phyloP scores from a whole-genome alignment of 495 filamentous ascomycete species.

The Penicillium maclennaniae region DNA sequence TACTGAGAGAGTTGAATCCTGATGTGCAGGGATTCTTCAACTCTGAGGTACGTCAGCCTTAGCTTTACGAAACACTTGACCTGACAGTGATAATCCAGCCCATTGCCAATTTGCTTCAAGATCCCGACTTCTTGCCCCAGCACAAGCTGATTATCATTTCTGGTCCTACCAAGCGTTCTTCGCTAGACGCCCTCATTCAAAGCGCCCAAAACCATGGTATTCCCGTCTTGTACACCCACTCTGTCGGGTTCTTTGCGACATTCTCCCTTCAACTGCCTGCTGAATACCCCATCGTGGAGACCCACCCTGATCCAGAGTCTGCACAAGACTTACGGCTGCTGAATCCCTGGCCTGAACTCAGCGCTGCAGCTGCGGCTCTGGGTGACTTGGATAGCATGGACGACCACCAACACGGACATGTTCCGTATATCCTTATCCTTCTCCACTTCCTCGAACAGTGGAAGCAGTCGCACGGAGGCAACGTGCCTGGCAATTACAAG shows the following conservation, averaged over 20 bases:
- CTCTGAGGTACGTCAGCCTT: slow-evolving; percentile 37
- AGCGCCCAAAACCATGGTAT: slow-evolving; percentile 59
- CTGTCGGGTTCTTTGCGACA: slow-evolving; percentile 81
- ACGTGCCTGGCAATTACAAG: slow-evolving; percentile 67
- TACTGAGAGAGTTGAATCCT: slow-evolving; percentile 89
- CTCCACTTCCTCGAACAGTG: slow-evolving; percentile 83
- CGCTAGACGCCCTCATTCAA: slow-evolving; percentile 54
- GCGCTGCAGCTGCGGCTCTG: slow-evolving; percentile 56
- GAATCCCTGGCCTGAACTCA: slow-evolving; percentile 82
- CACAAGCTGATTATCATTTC: slow-evolving; percentile 76
- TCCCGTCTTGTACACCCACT: slow-evolving; percentile 80
- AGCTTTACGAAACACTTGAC: not conserved
- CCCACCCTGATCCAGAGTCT: slow-evolving; percentile 84
- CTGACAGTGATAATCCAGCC: slow-evolving; percentile 26
- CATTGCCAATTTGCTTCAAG: slow-evolving; percentile 35
- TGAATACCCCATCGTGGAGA: slow-evolving; percentile 91
- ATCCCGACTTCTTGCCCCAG: slow-evolving; percentile 44
- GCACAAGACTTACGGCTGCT: slow-evolving; percentile 83
- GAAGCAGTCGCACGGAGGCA: slow-evolving; percentile 68
- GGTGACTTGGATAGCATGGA: slow-evolving; percentile 63
- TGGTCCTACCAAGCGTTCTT: slow-evolving; percentile 58
- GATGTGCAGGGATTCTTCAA: slow-evolving; percentile 71
- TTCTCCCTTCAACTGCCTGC: slow-evolving; percentile 73
- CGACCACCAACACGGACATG: slow-evolving; percentile 84
- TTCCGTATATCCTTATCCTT: slow-evolving; percentile 83